Percentiles rank a stretch among this genome's conserved stretches.
These are phyloP conservation scores for Cardamine resedifolia DNA, from an alignment of 345 rosid species.

Conservation along the genomic window DNA sequence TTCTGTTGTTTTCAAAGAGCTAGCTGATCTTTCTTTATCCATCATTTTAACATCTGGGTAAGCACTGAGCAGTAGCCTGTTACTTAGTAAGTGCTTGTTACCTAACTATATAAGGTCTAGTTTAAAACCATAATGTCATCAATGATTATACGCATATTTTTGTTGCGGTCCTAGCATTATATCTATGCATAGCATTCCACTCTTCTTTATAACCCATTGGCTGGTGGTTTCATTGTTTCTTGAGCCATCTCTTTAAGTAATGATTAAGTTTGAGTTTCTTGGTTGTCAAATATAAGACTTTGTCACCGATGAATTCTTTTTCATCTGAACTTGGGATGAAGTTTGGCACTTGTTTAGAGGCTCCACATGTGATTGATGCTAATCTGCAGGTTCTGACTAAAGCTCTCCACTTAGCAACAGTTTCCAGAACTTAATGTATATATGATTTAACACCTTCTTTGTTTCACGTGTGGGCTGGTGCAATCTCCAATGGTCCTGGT, in stretches of 20 bases:
- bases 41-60: constrained; percentile 58
- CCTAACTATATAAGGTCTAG: no score
- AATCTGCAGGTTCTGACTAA: constrained; percentile 65
- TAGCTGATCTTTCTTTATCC: constrained; percentile 78
- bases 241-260: constrained; percentile 16
- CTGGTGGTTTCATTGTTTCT: constrained; percentile 5
- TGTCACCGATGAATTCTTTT: constrained; percentile 90
- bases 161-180: not conserved
- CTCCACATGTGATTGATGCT: constrained; percentile 88
- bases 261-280: constrained; percentile 16
- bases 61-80: no score
- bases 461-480: constrained; percentile 73
- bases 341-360: constrained; percentile 91
- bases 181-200: constrained; percentile 12
- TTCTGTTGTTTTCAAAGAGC: constrained; percentile 78
- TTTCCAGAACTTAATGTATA: not conserved
- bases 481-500: constrained; percentile 67
- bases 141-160: not conserved
- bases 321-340: constrained; percentile 91
- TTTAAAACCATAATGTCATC: no score
- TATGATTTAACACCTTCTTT: constrained; percentile 27
- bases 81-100: no score
- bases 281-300: constrained; percentile 54
- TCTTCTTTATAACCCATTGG: not conserved
- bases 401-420: constrained; percentile 2